Evolutionary conservation across 1,139 yeast species (phyloP), one percentile per base, ranked within the genome.

Genomic region (Spencermartinsiella ligniputridi): DNA sequence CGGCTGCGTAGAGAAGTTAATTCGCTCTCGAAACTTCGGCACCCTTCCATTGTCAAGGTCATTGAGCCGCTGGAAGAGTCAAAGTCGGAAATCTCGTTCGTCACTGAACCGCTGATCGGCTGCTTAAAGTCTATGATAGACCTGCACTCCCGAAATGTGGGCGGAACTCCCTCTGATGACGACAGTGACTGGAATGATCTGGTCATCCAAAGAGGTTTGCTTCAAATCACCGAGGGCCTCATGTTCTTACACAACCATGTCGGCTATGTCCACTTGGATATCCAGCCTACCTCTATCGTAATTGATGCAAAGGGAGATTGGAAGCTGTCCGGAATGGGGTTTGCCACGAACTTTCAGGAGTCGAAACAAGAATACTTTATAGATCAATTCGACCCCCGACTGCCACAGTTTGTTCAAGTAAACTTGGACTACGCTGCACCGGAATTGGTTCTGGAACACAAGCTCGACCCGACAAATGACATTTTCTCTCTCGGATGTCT

Each of bases 1-100:
- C 64, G 76, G 29, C 61, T 83, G 40, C 68, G 75, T 46, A 62
- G 68, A 12, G 83, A 88, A 56, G 83, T 89, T 2, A 70, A 78
- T 24, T 83, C 83, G 50, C 67, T 90, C 58, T 79, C 95, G 25
- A 85, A 83, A 62, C 70, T 90, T 52, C 83, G 88, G 52, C 98
- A 92, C 60, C 97, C 98, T 0, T 85, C 87, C 52, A 73, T 92
- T 35, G 68, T 92, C 39, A 81, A 90, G 3, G 73, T 92, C 8
- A 78, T 85, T 40, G 97, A 90, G 62, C 95, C 94, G 0, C 64
- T 90, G 48, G 97, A 92, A 61, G 96, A 89, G 55, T 86, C 92
- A 27, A 82, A 84, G 56, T 76, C 78, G 55, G 77, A 86, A 47
- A 75, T 89, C 55, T 60, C 84, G 48, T 92, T 92, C 69, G 97